Evolutionary conservation across 2,329 filamentous ascomycete genomes (phyloP), one percentile per base, ranked within the genome.

Genomic region (Cryphonectria parasitica): DNA sequence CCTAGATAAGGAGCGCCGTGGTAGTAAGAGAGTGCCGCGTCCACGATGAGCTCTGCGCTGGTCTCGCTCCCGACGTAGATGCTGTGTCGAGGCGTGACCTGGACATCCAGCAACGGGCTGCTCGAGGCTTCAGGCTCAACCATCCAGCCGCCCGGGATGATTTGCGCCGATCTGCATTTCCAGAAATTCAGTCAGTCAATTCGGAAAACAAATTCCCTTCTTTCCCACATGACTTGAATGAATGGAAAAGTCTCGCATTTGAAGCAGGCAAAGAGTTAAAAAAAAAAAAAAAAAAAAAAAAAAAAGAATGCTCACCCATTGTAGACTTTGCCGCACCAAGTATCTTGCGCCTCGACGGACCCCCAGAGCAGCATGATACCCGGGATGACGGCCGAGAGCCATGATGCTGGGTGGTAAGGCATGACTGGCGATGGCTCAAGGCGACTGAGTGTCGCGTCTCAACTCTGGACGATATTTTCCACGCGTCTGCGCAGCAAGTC

Each of bases 241-340:
- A 39, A 39, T 11, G 2, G 7, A 39, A 39, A 39, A 39, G 36
- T 11, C 36, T 39, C 10, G 36, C 36, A 13, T 8, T 10, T 2
- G 36, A 39, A 39, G 36, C 8, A 39, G 36, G 6, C 34, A 34
- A 1, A 34, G 34, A 34, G 34, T 34, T 34, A 34, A 34, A 34
- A 34, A 34, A 6, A 36, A 36, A 36, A 36, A n/a, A n/a, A n/a
- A n/a, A n/a, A n/a, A n/a, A n/a, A n/a, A 36, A 17, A 2, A 56
- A 11, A 5, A 10, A 39, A 65, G 17, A 61, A 7, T 49, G 72
- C 71, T 49, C 76, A 84, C 77, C 81, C 81, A 8, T 84, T 73
- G 73, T 85, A 85, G 5, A 81, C 83, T 68, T 85, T 85, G 25
- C 83, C 83, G 70, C 83, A 85, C 83, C 83, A 85, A 1, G 69